These are phyloP conservation scores for Phialemonium atrogriseum DNA, from an alignment of 2,329 filamentous ascomycete genomes.

Conservation along the genomic window DNA sequence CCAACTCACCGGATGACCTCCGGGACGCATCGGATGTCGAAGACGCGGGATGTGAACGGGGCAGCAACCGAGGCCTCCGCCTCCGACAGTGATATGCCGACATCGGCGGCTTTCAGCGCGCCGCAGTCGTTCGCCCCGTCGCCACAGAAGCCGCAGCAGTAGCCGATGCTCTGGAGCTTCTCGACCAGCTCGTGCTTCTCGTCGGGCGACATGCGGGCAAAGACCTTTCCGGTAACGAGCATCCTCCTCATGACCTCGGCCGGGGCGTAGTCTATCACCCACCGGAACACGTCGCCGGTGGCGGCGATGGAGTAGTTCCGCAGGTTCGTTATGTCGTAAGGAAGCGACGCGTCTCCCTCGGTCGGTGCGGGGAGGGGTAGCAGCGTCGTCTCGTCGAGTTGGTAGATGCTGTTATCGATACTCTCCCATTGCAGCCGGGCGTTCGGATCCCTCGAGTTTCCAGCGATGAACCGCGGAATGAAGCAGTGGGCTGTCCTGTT, in stretches of 20 bases:
- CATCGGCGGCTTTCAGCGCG: slow-evolving; percentile 91
- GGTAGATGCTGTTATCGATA: slow-evolving; percentile 76
- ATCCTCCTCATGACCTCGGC: slow-evolving; percentile 74
- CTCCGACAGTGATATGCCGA: slow-evolving; percentile 93
- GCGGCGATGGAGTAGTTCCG: slow-evolving; percentile 84
- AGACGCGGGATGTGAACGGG: slow-evolving; percentile 89
- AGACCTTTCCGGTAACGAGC: slow-evolving; percentile 86
- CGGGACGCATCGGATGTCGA: slow-evolving; percentile 93
- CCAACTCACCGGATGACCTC: slow-evolving; percentile 68
- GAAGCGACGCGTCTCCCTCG: slow-evolving; percentile 71
- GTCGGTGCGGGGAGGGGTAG: slow-evolving; percentile 45
- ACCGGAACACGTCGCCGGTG: slow-evolving; percentile 89
- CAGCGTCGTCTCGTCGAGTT: slow-evolving; percentile 71
- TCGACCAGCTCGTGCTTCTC: slow-evolving; percentile 98
- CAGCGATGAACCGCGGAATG: slow-evolving; percentile 78
- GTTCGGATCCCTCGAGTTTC: slow-evolving; percentile 64
- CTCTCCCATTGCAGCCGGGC: slow-evolving; percentile 82
- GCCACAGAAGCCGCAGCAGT: slow-evolving; percentile 91
- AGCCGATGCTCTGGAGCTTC: slow-evolving; percentile 92
- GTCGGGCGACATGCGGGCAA: slow-evolving; percentile 96
- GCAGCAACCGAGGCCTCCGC: slow-evolving; percentile 97
- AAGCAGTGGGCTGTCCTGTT: slow-evolving; percentile 81
- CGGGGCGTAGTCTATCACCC: slow-evolving; percentile 86
- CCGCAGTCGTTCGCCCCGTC: slow-evolving; percentile 98
- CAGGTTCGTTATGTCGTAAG: slow-evolving; percentile 74